A percentile compares a stretch with the other conserved stretches of the same genome.
Evolutionary conservation across 345 rosid species (phyloP).

Genomic region (Syzygium oleosum): DNA sequence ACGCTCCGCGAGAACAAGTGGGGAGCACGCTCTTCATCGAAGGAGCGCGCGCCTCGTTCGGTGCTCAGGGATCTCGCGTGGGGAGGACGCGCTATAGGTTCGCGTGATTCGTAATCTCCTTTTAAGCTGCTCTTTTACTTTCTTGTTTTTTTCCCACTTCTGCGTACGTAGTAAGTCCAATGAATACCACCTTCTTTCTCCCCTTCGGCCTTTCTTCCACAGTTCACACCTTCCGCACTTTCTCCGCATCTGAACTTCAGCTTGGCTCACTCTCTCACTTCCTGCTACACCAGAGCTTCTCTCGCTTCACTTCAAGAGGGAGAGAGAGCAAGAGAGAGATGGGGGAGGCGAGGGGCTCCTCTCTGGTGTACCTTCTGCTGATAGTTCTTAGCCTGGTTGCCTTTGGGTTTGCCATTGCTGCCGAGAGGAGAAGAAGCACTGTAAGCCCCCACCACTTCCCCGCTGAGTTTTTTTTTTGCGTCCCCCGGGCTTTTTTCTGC

Average conservation of each 20-base stretch:
- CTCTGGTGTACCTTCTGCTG: conserved; percentile 63
- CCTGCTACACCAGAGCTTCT: neutral
- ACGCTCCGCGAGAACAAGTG: neutral
- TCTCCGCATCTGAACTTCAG: neutral
- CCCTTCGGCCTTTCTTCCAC: neutral
- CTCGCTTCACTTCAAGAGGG: neutral
- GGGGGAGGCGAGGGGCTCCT: conserved; percentile 65
- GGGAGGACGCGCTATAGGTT: neutral
- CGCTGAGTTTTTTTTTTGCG: neutral
- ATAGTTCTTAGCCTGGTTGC: conserved; percentile 79
- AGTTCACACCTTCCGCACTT: neutral
- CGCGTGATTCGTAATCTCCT: neutral
- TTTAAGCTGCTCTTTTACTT: neutral
- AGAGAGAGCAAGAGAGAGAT: conserved; percentile 3
- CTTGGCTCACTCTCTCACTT: neutral
- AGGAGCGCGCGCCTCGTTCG: neutral
- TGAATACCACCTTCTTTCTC: neutral
- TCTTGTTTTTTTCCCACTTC: neutral
- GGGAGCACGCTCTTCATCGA: neutral
- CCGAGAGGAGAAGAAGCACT: conserved; percentile 83
- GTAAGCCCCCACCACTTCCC: conserved; percentile 19
- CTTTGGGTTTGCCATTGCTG: conserved; percentile 92
- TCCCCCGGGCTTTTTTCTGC: neutral
- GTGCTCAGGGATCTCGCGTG: neutral
- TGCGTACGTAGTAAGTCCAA: neutral